Evolutionary conservation across 176 grass and related monocot genomes (phyloP).

Genomic region (Microstegium vimineum): DNA sequence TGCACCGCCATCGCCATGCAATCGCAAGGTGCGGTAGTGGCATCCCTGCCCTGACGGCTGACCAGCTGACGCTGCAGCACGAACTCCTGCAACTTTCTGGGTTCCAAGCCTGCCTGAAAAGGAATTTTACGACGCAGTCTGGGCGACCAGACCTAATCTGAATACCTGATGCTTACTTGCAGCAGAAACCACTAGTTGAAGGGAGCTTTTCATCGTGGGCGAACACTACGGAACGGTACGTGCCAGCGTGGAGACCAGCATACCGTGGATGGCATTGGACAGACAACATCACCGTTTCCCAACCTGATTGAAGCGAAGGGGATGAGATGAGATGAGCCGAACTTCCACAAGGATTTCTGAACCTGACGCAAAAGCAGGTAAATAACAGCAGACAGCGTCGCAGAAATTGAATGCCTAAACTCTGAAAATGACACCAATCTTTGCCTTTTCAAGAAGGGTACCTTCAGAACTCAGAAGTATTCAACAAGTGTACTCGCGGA

Average conservation of each 20-base stretch:
- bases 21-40: not conserved
- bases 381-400: not conserved
- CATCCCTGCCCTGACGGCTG: not conserved
- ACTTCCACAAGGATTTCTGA: not conserved
- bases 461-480: not conserved
- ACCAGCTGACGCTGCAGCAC: not conserved
- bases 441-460: not conserved
- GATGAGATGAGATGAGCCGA: not conserved
- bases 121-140: too few species aligned
- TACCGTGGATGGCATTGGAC: not conserved
- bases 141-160: not conserved
- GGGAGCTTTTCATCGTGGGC: not conserved
- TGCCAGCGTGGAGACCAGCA: slow-evolving; percentile 3
- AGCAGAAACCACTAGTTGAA: not conserved
- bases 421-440: not conserved
- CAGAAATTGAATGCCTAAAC: too few species aligned
- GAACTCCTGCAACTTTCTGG: not conserved
- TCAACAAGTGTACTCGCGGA: not conserved
- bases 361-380: not conserved
- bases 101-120: not conserved
- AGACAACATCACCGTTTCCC: not conserved
- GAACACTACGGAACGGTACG: not conserved
- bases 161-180: not conserved
- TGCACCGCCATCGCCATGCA: not conserved
- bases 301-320: not conserved